Percentiles rank a stretch among this genome's conserved stretches.
Evolutionary conservation across 208 protist species (phyloP).

Genomic region (Leishmania amazonensis): DNA sequence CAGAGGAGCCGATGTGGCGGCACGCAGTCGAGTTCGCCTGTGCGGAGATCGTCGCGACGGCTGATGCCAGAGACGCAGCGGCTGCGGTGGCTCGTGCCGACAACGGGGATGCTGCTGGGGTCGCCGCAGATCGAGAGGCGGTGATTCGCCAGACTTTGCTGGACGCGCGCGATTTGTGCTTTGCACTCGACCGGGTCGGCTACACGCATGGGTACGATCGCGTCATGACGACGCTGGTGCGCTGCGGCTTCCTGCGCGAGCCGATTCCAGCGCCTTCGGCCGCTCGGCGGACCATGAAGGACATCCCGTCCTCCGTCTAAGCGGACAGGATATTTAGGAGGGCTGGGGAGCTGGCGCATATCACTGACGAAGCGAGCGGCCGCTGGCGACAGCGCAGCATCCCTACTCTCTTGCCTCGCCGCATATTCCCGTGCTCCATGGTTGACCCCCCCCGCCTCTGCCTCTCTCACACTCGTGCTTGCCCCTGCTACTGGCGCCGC

Average conservation of each 20-base stretch:
- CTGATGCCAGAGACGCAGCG: constrained; percentile 4
- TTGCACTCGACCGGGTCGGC: constrained; percentile 69
- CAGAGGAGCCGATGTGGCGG: constrained; percentile 55
- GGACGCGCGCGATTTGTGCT: constrained; percentile 64
- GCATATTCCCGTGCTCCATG: not conserved
- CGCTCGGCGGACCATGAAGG: constrained; percentile 34
- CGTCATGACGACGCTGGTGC: constrained; percentile 68
- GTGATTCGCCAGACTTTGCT: constrained; percentile 22
- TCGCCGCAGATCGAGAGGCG: constrained; percentile 1
- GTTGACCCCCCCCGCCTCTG: not conserved
- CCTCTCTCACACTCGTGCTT: not conserved
- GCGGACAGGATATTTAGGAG: not conserved
- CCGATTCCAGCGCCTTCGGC: constrained; percentile 62
- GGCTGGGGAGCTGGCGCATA: not conserved
- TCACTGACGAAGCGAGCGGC: not conserved
- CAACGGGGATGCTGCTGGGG: not conserved
- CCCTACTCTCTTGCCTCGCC: not conserved
- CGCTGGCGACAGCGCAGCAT: not conserved
- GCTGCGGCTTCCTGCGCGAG: constrained; percentile 33
- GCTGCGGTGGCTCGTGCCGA: not conserved
- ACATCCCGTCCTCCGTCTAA: not conserved
- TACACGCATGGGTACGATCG: constrained; percentile 45
- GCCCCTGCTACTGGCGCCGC: not conserved
- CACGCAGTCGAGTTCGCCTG: constrained; percentile 39
- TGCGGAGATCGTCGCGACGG: constrained; percentile 21